Evolutionary conservation across 139 green algal genomes (phyloP).

Genomic region (Volvox reticuliferus): DNA sequence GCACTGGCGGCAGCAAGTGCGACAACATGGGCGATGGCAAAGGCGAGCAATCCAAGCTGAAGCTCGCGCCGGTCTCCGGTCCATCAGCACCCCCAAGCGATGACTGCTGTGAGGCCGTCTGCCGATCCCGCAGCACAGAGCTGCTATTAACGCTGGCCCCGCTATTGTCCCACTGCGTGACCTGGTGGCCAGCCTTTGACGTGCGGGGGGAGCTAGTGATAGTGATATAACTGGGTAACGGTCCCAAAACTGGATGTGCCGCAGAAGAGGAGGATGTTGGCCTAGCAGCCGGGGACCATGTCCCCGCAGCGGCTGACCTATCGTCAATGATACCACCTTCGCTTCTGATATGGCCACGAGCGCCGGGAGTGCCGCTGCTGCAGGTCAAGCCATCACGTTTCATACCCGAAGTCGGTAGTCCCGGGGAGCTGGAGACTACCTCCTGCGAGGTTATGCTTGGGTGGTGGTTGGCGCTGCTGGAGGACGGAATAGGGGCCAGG

Average conservation of each 20-base stretch:
- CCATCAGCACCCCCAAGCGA: background rate
- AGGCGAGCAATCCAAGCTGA: background rate
- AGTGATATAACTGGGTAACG: background rate
- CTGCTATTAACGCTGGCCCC: background rate
- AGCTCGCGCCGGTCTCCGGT: background rate
- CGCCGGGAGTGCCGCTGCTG: background rate
- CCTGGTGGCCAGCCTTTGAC: background rate
- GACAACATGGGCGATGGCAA: constrained; percentile 3
- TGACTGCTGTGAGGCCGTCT: background rate
- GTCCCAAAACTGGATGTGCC: background rate
- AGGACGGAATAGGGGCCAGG: background rate
- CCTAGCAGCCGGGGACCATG: background rate
- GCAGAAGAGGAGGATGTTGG: background rate
- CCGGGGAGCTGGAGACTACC: background rate
- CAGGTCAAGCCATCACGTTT: background rate
- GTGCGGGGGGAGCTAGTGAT: background rate
- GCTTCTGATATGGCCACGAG: background rate
- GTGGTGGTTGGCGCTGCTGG: background rate
- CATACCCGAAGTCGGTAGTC: background rate
- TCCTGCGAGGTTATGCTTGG: background rate
- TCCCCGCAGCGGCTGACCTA: background rate
- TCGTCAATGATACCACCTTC: background rate
- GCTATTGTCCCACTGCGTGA: background rate
- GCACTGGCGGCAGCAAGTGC: background rate
- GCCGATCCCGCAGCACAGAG: background rate